phyloP scores from a whole-genome alignment of 2,329 filamentous ascomycete species.

The Colletotrichum sp. region DNA sequence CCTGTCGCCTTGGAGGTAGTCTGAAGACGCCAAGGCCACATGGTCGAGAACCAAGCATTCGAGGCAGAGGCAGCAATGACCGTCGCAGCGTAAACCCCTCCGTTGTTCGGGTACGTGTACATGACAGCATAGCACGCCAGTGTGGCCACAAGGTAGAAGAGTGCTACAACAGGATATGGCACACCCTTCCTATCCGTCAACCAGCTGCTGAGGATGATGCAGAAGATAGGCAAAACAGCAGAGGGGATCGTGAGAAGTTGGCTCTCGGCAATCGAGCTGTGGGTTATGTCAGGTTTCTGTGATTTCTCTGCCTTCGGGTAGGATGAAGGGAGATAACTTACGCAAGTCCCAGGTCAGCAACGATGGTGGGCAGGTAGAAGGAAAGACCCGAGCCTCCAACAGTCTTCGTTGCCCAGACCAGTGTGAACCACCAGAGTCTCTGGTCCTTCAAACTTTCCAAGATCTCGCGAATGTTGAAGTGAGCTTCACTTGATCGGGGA shows the following conservation, averaged over 20 bases:
- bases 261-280: neutral
- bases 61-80: constrained; percentile 47
- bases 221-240: neutral
- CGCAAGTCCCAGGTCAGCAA: constrained; percentile 28
- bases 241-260: neutral
- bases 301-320: neutral
- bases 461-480: neutral
- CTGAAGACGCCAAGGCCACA: constrained; percentile 58
- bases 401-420: neutral
- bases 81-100: constrained; percentile 51
- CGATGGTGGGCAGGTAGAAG: constrained; percentile 18
- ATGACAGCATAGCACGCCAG: constrained; percentile 41
- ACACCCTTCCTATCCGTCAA: neutral
- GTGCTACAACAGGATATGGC: neutral
- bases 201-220: neutral
- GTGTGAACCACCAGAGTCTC: neutral
- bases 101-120: constrained; percentile 47
- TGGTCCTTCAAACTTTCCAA: neutral
- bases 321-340: constrained; percentile 24
- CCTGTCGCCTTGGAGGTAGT: constrained; percentile 50
- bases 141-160: neutral
- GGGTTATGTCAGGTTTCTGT: neutral
- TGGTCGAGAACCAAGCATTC: constrained; percentile 49
- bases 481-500: neutral
- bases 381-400: constrained; percentile 48